Evolutionary conservation across 305 asterid species (phyloP).

Genomic region (Solanum hybrid): DNA sequence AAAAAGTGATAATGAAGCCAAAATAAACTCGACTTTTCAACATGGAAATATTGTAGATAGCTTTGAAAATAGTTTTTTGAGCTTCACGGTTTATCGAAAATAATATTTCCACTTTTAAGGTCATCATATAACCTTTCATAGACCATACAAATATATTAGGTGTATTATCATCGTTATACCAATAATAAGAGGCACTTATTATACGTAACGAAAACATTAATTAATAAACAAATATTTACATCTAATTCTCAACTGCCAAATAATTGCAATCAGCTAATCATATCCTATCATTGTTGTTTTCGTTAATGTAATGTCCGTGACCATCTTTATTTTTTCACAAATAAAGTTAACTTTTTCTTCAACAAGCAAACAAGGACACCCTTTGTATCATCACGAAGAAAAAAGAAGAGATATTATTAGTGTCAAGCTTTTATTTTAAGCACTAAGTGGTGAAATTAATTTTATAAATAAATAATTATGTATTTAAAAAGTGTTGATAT

Average conservation of each 20-base stretch:
- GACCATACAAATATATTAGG: background rate
- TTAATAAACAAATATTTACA: background rate
- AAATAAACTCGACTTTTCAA: background rate
- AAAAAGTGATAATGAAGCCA: background rate
- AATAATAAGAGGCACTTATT: background rate
- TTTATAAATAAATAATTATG: background rate
- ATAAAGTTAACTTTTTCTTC: background rate
- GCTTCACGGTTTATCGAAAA: background rate
- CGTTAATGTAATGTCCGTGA: background rate
- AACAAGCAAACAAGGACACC: background rate
- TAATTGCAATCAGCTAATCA: background rate
- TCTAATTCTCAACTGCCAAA: conserved; percentile 7
- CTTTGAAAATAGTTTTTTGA: background rate
- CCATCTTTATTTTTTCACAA: background rate
- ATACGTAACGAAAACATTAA: background rate
- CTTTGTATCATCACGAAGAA: background rate
- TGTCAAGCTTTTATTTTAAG: background rate
- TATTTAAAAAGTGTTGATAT: background rate
- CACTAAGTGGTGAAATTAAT: background rate
- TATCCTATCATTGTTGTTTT: background rate
- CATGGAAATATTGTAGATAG: background rate
- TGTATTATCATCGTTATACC: background rate
- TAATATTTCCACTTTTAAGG: background rate
- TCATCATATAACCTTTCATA: background rate
- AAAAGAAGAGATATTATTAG: background rate